Conservation (phyloP, 2,329 filamentous ascomycete genomes). For the Alternaria arbusti region DNA sequence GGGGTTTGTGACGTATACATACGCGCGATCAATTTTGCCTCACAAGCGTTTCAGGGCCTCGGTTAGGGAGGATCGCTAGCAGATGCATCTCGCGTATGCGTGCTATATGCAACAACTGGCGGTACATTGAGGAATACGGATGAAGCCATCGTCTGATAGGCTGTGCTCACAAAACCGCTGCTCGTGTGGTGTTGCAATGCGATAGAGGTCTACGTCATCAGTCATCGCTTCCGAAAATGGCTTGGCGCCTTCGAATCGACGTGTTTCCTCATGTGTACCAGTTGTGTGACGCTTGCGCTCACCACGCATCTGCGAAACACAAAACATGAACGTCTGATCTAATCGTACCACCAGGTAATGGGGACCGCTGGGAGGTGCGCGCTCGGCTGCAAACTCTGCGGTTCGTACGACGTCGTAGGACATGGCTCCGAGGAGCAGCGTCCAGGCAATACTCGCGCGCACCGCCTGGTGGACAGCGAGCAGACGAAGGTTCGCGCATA, state of each 20-base stretch:
- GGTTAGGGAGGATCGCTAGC: neutral
- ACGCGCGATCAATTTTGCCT: constrained; percentile 19
- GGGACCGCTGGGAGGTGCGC: constrained; percentile 6
- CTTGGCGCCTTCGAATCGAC: neutral
- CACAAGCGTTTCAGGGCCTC: constrained; percentile 39
- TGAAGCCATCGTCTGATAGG: neutral
- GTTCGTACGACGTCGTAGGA: neutral
- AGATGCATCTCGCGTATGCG: neutral
- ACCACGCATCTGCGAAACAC: neutral
- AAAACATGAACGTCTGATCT: neutral
- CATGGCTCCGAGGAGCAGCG: neutral
- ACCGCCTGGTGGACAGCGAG: neutral
- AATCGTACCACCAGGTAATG: constrained; percentile 5
- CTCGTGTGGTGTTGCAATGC: neutral
- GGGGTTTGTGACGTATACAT: constrained; percentile 32
- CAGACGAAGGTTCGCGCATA: constrained; percentile 4
- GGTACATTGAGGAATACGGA: neutral
- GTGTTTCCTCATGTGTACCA: neutral
- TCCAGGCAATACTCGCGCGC: neutral
- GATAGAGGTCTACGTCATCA: neutral
- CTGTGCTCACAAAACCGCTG: neutral
- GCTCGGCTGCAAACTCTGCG: neutral
- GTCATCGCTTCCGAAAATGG: neutral
- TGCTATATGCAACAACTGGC: neutral
- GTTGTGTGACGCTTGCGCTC: neutral